Percentiles rank a stretch among this genome's conserved stretches.
Conservation (phyloP, 768 basidiomycete species). For the Russula compacta region DNA sequence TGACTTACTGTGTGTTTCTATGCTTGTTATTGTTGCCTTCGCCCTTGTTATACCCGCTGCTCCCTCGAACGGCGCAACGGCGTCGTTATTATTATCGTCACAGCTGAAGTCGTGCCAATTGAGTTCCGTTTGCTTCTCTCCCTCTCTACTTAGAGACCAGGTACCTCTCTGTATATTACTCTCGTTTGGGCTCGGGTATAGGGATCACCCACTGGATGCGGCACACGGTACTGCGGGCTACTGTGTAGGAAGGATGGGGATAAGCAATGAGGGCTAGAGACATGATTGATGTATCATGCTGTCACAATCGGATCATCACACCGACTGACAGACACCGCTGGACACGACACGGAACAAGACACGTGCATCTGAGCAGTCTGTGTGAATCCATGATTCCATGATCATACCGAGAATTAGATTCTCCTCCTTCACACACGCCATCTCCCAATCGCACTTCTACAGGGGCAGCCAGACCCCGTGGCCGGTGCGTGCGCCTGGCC, state of each 20-base stretch:
- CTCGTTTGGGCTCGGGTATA: neutral
- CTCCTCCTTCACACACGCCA: neutral
- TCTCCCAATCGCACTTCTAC: no score
- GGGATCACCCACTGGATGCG: neutral
- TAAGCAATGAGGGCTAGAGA: neutral
- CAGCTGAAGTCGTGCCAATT: neutral
- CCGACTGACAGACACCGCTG: no score
- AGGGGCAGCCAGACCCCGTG: neutral
- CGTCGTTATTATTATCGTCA: slow-evolving; percentile 1
- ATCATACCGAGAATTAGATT: neutral
- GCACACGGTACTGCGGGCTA: neutral
- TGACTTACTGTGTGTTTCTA: neutral
- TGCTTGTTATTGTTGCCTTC: neutral
- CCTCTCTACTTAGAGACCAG: neutral
- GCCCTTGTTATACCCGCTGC: neutral
- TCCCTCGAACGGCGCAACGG: neutral
- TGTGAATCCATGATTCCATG: no score
- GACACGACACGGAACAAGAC: neutral
- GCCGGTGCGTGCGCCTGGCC: neutral
- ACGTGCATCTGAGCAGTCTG: neutral
- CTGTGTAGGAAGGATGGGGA: neutral
- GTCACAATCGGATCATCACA: neutral
- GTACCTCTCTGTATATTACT: slow-evolving; percentile 4
- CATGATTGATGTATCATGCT: slow-evolving; percentile 7
- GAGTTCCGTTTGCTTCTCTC: neutral